phyloP scores from a whole-genome alignment of 345 rosid genomes.

The Laguncularia racemosa region DNA sequence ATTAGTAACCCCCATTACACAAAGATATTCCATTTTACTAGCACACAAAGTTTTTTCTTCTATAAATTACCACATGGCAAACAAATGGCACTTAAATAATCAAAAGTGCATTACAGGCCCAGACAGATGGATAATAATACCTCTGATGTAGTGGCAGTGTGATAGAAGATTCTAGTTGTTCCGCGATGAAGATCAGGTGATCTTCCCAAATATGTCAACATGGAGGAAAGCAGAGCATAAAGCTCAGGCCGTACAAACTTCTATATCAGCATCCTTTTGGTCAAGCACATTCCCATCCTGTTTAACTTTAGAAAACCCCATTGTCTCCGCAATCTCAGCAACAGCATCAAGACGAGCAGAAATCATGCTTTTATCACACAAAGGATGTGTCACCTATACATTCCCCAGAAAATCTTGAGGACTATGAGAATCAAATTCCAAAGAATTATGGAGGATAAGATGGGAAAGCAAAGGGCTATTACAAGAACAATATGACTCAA shows the following conservation, averaged over 20 bases:
- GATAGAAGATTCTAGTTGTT: conserved; percentile 88
- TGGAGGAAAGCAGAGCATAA: conserved; percentile 49
- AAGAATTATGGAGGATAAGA: conserved; percentile 2
- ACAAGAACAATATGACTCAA: neutral
- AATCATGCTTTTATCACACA: conserved; percentile 75
- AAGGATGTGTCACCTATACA: conserved; percentile 84
- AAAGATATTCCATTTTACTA: too few relatives aligned
- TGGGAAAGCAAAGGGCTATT: neutral
- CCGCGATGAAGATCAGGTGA: conserved; percentile 93
- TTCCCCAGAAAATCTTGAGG: conserved; percentile 13
- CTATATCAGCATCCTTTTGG: conserved; percentile 31
- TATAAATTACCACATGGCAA: neutral
- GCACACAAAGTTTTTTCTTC: too few relatives aligned
- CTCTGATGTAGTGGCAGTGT: conserved; percentile 84
- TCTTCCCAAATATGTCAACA: conserved; percentile 68
- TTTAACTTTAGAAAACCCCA: conserved; percentile 52
- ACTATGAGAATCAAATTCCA: neutral
- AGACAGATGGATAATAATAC: conserved; percentile 26
- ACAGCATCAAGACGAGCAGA: conserved; percentile 95
- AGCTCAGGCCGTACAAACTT: conserved; percentile 35
- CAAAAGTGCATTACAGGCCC: neutral
- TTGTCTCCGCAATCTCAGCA: conserved; percentile 81
- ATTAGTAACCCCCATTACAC: too few relatives aligned
- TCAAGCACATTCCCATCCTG: conserved; percentile 24
- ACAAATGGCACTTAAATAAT: neutral